Evolutionary conservation across 306 rosid genomes (phyloP), one percentile per base, ranked within the genome.

Genomic region (Quercus cerris): DNA sequence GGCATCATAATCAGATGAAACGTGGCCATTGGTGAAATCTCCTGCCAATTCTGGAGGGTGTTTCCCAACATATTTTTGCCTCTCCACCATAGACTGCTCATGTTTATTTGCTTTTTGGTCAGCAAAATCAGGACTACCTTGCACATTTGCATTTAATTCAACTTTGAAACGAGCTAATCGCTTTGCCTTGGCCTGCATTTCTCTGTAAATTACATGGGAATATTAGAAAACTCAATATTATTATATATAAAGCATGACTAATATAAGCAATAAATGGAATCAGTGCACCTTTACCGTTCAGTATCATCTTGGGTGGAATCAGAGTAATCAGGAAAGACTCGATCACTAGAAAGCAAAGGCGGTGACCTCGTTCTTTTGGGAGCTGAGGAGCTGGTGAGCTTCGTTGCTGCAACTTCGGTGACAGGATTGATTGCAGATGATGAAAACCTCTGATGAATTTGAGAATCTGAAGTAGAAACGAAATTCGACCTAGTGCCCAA

Each of bases 111-210:
- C 77, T 75, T 84, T 88, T 70, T 49, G 82, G 73, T 87, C 89
- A 31, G 82, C 82, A 73, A 69, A 77, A 73, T 88, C 91, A 76
- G 49, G 61, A 89, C 78, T 81, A 79, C 31, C 77, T 33, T 81
- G 91, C 79, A 81, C 84, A 72, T 84, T 80, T 77, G 87, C 90
- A 80, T 82, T 84, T 81, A 91, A 85, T 31, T 95, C 99, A 63
- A 79, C 88, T 87, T 89, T 95, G 91, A 95, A 95, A 75, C 98
- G 97, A 51, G 93, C 98, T 81, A 89, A 85, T 73, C 99, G 90
- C 92, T 91, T 95, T 70, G 98, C 98, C 88, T 95, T 95, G 74
- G 98, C 97, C 87, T 81, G 87, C 81, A 76, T 85, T 87, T 95
- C 98, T 33, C 99, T 95, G 85, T 31, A 81, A 81, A 73, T 56